Percentiles rank a stretch among this genome's conserved stretches.
Conservation (phyloP, 2,329 filamentous ascomycete species). For the Neophaeococcomyces mojaviensis region DNA sequence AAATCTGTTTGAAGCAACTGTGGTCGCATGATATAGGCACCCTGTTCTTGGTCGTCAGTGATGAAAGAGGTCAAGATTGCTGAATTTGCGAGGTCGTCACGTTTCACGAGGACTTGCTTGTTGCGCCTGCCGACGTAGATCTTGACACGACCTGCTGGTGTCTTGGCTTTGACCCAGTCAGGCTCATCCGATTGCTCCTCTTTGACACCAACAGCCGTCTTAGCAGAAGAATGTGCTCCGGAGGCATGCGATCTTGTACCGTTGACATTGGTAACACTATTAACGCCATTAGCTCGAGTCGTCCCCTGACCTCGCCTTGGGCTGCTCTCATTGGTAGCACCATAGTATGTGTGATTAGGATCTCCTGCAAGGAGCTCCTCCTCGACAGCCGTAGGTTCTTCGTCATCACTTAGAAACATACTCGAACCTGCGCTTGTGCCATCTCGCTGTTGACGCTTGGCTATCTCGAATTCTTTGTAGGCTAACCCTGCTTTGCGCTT, state of each 20-base stretch:
- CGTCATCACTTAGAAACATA: constrained; percentile 5
- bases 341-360: background rate
- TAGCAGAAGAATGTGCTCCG: background rate
- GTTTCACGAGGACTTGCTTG: constrained; percentile 7
- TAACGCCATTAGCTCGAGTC: too few species aligned
- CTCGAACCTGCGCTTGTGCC: background rate
- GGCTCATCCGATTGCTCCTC: background rate
- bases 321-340: background rate
- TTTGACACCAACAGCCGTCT: constrained; percentile 13
- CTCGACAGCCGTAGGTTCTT: background rate
- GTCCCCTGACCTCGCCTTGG: too few species aligned
- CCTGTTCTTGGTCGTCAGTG: constrained; percentile 3
- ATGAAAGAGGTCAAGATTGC: constrained; percentile 12
- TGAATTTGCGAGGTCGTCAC: constrained; percentile 16
- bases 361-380: background rate
- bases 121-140: constrained; percentile 16
- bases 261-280: too few species aligned
- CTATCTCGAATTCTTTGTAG: background rate
- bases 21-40: constrained; percentile 20
- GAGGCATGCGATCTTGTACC: too few species aligned
- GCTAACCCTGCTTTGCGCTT: background rate
- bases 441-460: background rate
- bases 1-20: constrained; percentile 11
- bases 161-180: background rate
- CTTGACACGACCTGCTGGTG: constrained; percentile 9